Evolutionary conservation across 2,329 filamentous ascomycete species (phyloP).

Genomic region (Chrysoporthe puriensis): DNA sequence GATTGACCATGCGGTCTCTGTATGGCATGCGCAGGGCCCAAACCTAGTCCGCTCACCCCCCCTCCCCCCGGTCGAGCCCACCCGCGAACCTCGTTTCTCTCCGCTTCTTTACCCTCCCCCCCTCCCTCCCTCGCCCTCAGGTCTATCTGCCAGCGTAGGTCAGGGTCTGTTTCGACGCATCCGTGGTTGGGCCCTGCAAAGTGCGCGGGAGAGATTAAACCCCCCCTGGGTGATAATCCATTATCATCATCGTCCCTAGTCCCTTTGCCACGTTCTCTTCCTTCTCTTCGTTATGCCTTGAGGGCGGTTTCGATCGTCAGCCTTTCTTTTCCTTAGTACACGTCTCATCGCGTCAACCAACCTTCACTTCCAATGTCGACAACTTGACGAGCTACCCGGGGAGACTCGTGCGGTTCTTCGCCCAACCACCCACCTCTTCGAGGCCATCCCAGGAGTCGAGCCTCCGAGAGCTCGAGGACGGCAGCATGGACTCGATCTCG

Average conservation of each 20-base stretch:
- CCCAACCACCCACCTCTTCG: slow-evolving; percentile 37
- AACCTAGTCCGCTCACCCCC: slow-evolving; percentile 32
- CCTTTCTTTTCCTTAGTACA: slow-evolving; percentile 9
- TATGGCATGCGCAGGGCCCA: slow-evolving; percentile 29
- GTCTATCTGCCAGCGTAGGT: slow-evolving; percentile 40
- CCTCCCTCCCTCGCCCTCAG: slow-evolving; percentile 31
- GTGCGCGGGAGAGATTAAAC: slow-evolving; percentile 30
- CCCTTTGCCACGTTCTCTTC: slow-evolving; percentile 45
- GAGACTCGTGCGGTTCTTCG: slow-evolving; percentile 38
- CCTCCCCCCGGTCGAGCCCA: slow-evolving; percentile 29
- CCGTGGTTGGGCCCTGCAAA: slow-evolving; percentile 40
- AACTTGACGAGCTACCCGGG: slow-evolving; percentile 25
- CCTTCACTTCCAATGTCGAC: slow-evolving; percentile 26
- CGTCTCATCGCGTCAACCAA: slow-evolving; percentile 20
- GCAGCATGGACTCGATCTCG: slow-evolving; percentile 17
- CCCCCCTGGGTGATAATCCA: slow-evolving; percentile 29
- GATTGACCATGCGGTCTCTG: slow-evolving; percentile 35
- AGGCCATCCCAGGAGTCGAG: slow-evolving; percentile 29
- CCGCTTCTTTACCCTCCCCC: slow-evolving; percentile 25
- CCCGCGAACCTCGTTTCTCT: slow-evolving; percentile 38
- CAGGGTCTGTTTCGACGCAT: slow-evolving; percentile 51
- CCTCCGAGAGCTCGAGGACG: slow-evolving; percentile 17
- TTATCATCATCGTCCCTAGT: slow-evolving; percentile 15
- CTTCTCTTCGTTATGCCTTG: slow-evolving; percentile 33
- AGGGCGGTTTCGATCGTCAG: slow-evolving; percentile 30